Base-by-base conservation (phyloP, 2,329 filamentous ascomycete genomes). In the Penicillium occitanis region DNA sequence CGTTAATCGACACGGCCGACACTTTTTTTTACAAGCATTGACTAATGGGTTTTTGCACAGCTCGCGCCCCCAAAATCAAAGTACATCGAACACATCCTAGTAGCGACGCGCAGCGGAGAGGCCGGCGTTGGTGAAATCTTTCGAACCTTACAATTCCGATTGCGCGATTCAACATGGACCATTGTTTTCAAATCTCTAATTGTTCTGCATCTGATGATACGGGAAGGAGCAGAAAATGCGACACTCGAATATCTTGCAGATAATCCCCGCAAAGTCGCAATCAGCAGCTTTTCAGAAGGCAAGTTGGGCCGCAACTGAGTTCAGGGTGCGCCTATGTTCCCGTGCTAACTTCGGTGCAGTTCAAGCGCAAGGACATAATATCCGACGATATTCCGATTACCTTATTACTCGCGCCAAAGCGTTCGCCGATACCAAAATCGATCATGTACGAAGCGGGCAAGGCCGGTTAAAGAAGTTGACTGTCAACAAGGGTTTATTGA, bases 151-250 rank as follows among this genome's bases (percentile, higher is more conserved):
- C 93, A 96, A 76, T 88, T 92, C 77, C 88, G 95, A 62, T 81
- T 99, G 71, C 90, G 93, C 76, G 95, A 99, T 78, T 94, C 94
- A 71, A 97, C 95, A 84, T 99, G 95, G 95, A 99, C 95, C n/a
- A 93, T 98, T 66, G 94, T 97, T 70, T 97, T 97, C 88, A 99
- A 99, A 83, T 90, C 92, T 73, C 84, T 99, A 71, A 97, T 98
- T 73, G 95, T 96, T 59, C 88, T 96, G 57, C 95, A 99, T 78
- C 83, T 98, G 68, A 98, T 99, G 95, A 95, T 99, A 76, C 88
- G 95, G 71, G 95, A 99, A 81, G 95, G 95, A 63, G 90, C 93
- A 69, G 88, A 90, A 40, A 92, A 98, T 76, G 91, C 93, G 59
- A 97, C 95, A 2, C 84, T 99, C 70, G 86, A 88, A 68, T 97